Evolutionary conservation across 768 basidiomycete genomes (phyloP), one percentile per base, ranked within the genome.

Genomic region (Leccinum obscurum): DNA sequence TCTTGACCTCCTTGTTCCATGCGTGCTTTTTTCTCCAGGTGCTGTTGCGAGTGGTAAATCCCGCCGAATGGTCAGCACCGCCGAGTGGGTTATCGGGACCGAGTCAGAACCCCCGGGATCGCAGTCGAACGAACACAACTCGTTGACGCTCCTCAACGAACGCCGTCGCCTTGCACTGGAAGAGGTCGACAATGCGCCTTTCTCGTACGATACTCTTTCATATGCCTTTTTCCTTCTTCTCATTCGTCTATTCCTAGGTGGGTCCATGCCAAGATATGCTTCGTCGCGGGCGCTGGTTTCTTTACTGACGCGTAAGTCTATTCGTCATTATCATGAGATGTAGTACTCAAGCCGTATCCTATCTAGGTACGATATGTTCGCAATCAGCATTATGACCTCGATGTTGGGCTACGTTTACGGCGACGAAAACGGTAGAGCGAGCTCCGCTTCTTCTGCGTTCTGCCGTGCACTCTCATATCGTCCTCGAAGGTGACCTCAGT

Each of bases 331-430:
- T n/a, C n/a, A 50, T 28, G 4, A n/a, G 11, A 41, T 46, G 44
- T 22, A 22, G 11, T 22, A 22, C 44, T 20, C 22, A 20, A 26
- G 9, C 26, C 60, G n/a, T 66, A 49, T n/a, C 52, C 34, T 52
- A 54, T 41, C 55, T 39, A 74, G 72, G 35, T 92, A 92, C 66
- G 92, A 93, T 64, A 85, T 94, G 61, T 96, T 95, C 69, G 89
- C 91, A 11, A 93, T 95, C 72, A 92, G 88, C 73, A 90, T 95
- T 52, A 88, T 87, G 0, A 84, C 87, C 0, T 82, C 81, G 0
- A 95, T 95, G 91, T 73, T 95, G 60, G 92, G 90, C 11, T 91
- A 90, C 67, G 86, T 95, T 51, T 94, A 92, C 54, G 84, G 68
- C 1, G 24, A 85, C 58, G 61, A 74, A 14, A 57, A 59, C 39